Evolutionary conservation across 345 rosid species (phyloP), one percentile per base, ranked within the genome.

Genomic region (Lumnitzera racemosa): DNA sequence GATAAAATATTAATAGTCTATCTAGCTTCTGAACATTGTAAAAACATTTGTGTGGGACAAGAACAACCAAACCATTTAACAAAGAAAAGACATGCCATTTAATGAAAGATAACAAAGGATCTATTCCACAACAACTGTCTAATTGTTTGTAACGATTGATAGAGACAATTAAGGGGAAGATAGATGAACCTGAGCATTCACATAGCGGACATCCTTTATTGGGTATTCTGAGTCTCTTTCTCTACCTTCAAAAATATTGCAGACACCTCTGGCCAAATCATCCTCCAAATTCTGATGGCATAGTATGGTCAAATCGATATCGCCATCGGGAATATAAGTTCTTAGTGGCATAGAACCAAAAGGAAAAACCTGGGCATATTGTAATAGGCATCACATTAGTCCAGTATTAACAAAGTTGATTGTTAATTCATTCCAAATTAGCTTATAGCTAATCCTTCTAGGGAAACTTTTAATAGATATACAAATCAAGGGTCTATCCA

Each of bases 321-420:
- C 98, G 53, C 98, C 98, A 55, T 91, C 98, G 3, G 96, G 96
- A 48, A 91, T 90, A 76, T 84, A 91, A 0, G 96, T 82, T 74
- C 86, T 89, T 48, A 91, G 53, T 13, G 96, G 96, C 63, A 91
- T 91, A 0, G 91, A 87, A 49, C 95, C 95, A 80, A 80, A 84
- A 49, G 87, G 70, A 68, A 82, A 82, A 43, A 84, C 86, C 97
- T 90, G 76, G 46, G 60, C 61, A 47, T 15, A 29, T 51, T 61
- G 46, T 14, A 36, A 36, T 36, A 36, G 43, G 43, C 43, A 36
- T 9, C 7, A 4, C 43, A 36, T 36, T 36, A 36, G 43, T 36
- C 11, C 7, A 9, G 1, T 36, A 36, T 36, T 36, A 5, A 36
- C 43, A 36, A 9, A 4, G 1, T 36, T 5, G 43, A 36, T 36